A percentile compares a stretch with the other conserved stretches of the same genome.
These are phyloP conservation scores for Aspergillus bridgeri DNA, from an alignment of 495 filamentous ascomycete genomes.

Conservation along the genomic window DNA sequence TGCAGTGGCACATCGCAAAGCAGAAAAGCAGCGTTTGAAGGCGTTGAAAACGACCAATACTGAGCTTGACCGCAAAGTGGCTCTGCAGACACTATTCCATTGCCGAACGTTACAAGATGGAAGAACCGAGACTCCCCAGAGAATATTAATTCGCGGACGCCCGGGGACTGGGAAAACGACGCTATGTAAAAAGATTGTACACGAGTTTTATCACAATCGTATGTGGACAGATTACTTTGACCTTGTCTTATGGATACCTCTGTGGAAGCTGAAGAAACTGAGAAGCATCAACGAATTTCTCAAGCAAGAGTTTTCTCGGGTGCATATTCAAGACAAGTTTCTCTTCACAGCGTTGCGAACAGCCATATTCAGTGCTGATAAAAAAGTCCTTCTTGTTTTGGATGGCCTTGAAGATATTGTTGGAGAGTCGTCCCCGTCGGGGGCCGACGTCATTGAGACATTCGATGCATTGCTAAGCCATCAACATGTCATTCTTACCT, in stretches of 20 bases:
- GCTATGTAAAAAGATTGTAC: constrained; percentile 43
- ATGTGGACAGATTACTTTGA: constrained; percentile 30
- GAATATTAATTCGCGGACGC: constrained; percentile 39
- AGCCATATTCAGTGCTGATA: too few relatives aligned
- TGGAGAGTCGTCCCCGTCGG: too few relatives aligned
- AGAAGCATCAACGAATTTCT: too few relatives aligned
- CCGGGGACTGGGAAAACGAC: constrained; percentile 45
- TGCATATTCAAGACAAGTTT: constrained; percentile 23
- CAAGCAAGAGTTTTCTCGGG: constrained; percentile 21
- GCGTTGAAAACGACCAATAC: too few relatives aligned
- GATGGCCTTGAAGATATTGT: too few relatives aligned
- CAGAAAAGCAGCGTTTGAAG: too few relatives aligned
- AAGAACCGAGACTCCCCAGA: constrained; percentile 12
- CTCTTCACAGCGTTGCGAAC: too few relatives aligned
- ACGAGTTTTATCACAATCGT: constrained; percentile 8
- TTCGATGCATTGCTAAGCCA: background rate
- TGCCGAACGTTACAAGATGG: background rate
- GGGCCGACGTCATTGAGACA: too few relatives aligned
- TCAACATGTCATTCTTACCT: background rate
- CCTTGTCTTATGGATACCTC: constrained; percentile 37
- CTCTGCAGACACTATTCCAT: background rate
- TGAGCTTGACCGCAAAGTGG: too few relatives aligned
- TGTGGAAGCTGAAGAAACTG: constrained; percentile 26
- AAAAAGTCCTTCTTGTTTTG: too few relatives aligned
- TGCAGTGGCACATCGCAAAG: too few relatives aligned